These are phyloP conservation scores for Tetracentron sinense DNA, from an alignment of 164 flowering plant species.

Conservation along the genomic window DNA sequence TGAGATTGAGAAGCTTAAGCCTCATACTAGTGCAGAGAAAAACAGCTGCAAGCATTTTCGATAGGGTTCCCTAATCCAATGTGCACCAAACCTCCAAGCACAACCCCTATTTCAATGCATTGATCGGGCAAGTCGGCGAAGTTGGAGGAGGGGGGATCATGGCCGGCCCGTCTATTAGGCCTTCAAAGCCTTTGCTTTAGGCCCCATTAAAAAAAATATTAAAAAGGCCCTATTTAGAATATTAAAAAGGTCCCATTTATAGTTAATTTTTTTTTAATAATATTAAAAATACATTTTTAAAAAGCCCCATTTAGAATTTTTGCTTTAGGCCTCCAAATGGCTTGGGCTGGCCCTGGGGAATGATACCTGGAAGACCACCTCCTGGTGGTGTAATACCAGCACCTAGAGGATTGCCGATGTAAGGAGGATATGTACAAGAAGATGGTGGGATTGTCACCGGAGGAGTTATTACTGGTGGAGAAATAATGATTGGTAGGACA, in stretches of 20 bases:
- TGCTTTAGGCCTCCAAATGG: too few species aligned
- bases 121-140: conserved; percentile 53
- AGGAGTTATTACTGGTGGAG: conserved; percentile 21
- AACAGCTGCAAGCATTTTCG: conserved; percentile 69
- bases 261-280: too few species aligned
- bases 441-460: conserved; percentile 28
- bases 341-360: too few species aligned
- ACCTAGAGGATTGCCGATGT: conserved; percentile 16
- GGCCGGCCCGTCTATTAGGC: too few species aligned
- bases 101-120: conserved; percentile 77
- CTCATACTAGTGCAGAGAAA: conserved; percentile 79
- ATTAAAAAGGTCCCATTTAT: too few species aligned
- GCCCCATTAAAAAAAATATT: too few species aligned
- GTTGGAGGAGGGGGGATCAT: conserved; percentile 40
- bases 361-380: conserved; percentile 22
- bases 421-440: conserved; percentile 30
- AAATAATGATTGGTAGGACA: conserved; percentile 23
- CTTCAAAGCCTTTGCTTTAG: too few species aligned
- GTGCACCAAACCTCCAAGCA: conserved; percentile 81
- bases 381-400: conserved; percentile 21
- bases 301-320: too few species aligned
- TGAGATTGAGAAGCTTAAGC: conserved; percentile 72
- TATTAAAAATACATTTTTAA: too few species aligned
- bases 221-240: too few species aligned
- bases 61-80: conserved; percentile 73